phyloP scores from a whole-genome alignment of 768 basidiomycete genomes.

The Tricholoma matsutake region DNA sequence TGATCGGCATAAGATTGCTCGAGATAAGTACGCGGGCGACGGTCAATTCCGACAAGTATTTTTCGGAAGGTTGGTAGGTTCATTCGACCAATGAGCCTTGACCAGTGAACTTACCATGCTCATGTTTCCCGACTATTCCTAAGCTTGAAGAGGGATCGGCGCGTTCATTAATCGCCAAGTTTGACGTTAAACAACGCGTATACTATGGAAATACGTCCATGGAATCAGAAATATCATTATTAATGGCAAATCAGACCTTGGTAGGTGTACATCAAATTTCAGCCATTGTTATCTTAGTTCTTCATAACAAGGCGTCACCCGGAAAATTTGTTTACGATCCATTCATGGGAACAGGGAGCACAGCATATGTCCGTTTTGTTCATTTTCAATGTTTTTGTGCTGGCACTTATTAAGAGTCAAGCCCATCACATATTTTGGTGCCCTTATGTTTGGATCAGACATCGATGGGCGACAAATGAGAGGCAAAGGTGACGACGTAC shows the following conservation, averaged over 20 bases:
- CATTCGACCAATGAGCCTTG: background rate
- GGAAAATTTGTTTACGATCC: conserved; percentile 95
- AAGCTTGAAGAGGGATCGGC: conserved; percentile 64
- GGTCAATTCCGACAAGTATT: conserved; percentile 70
- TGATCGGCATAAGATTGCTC: conserved; percentile 43
- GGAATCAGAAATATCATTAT: conserved; percentile 91
- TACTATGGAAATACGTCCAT: conserved; percentile 98
- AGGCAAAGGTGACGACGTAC: conserved; percentile 63
- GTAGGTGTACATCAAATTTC: conserved; percentile 35
- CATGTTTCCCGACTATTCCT: too few species aligned
- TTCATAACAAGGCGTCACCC: conserved; percentile 60
- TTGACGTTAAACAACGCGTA: conserved; percentile 84
- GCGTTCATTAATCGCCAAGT: conserved; percentile 61
- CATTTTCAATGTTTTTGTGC: background rate
- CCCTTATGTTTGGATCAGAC: conserved; percentile 85
- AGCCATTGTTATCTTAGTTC: background rate
- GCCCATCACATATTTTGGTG: conserved; percentile 88
- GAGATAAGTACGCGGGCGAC: conserved; percentile 55
- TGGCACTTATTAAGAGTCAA: conserved; percentile 23
- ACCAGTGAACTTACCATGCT: background rate
- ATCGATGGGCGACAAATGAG: conserved; percentile 98
- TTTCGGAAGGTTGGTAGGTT: conserved; percentile 84
- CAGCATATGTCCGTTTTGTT: conserved; percentile 66
- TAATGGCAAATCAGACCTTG: conserved; percentile 96
- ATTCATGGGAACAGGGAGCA: conserved; percentile 90